Conservation (phyloP, 495 filamentous ascomycete genomes). For the Pseudomonodictys pantanalensis region DNA sequence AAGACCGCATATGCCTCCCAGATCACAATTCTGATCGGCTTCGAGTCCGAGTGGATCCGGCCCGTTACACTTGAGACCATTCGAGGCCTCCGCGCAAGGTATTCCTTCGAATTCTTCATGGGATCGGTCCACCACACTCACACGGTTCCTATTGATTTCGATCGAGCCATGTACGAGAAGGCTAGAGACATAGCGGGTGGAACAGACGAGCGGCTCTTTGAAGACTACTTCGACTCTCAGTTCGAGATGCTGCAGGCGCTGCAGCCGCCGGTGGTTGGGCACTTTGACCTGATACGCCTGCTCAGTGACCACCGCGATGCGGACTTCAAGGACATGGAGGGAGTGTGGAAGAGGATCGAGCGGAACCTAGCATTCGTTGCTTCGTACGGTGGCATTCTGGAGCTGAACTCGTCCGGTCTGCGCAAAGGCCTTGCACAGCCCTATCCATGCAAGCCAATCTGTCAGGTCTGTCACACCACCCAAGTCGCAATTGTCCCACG, state of each 20-base stretch:
- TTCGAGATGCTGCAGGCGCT: constrained; percentile 71
- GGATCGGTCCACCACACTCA: constrained; percentile 88
- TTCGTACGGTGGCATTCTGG: constrained; percentile 74
- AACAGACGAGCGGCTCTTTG: constrained; percentile 69
- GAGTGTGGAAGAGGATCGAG: constrained; percentile 69
- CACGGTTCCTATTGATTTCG: constrained; percentile 85
- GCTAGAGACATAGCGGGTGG: constrained; percentile 57
- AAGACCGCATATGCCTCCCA: constrained; percentile 63
- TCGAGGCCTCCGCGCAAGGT: constrained; percentile 53
- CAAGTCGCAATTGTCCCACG: not conserved
- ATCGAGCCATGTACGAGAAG: constrained; percentile 62
- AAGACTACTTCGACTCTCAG: constrained; percentile 84
- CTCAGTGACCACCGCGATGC: constrained; percentile 65
- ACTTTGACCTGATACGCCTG: constrained; percentile 89
- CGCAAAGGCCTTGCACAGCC: constrained; percentile 88
- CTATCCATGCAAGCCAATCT: constrained; percentile 79
- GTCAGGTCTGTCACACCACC: constrained; percentile 56
- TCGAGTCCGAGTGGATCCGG: constrained; percentile 90
- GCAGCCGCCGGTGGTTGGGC: constrained; percentile 77
- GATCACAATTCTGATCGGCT: constrained; percentile 82
- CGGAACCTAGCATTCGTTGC: constrained; percentile 71
- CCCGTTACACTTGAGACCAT: constrained; percentile 61
- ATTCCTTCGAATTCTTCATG: constrained; percentile 79
- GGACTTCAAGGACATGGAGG: constrained; percentile 50
- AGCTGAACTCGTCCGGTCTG: constrained; percentile 81